Conservation (phyloP, 495 filamentous ascomycete genomes). For the Amorphotheca resinae region DNA sequence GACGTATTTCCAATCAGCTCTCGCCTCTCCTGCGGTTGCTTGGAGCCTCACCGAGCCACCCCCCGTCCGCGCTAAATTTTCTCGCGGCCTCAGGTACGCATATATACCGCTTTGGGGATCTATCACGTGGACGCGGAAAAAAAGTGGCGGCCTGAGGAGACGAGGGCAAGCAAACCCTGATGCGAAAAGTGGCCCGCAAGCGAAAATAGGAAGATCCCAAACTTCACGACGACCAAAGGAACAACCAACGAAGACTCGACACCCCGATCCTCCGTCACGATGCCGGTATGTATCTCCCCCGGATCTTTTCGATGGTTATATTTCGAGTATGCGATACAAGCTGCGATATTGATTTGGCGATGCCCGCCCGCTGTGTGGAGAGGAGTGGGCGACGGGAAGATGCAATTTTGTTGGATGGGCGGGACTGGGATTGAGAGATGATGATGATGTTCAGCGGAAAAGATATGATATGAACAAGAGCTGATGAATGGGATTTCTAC, state of each 20-base stretch:
- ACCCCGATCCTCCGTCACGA: slow-evolving; percentile 49
- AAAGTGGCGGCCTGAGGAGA: not conserved
- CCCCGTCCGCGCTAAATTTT: too few relatives aligned
- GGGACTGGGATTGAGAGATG: not conserved
- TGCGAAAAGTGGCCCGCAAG: not conserved
- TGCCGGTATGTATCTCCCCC: slow-evolving; percentile 54
- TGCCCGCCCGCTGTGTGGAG: too few relatives aligned
- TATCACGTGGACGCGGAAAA: too few relatives aligned
- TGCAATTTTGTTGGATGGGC: not conserved
- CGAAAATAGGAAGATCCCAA: not conserved
- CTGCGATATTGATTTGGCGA: too few relatives aligned
- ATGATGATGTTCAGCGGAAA: not conserved
- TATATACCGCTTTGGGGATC: too few relatives aligned
- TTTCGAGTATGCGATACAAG: not conserved
- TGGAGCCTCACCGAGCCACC: slow-evolving; percentile 7
- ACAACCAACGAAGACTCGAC: slow-evolving; percentile 16
- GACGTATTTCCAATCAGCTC: slow-evolving; percentile 7
- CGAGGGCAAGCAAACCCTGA: not conserved
- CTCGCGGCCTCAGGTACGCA: too few relatives aligned
- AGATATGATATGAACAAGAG: slow-evolving; percentile 6
- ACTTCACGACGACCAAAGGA: not conserved
- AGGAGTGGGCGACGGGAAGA: too few relatives aligned
- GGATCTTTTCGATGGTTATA: not conserved
- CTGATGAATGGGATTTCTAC: slow-evolving; percentile 24
- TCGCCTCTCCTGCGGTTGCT: not conserved